A percentile compares a stretch with the other conserved stretches of the same genome.
These are phyloP conservation scores for Fusarium praegraminearum DNA, from an alignment of 2,329 filamentous ascomycete species.

Conservation along the genomic window DNA sequence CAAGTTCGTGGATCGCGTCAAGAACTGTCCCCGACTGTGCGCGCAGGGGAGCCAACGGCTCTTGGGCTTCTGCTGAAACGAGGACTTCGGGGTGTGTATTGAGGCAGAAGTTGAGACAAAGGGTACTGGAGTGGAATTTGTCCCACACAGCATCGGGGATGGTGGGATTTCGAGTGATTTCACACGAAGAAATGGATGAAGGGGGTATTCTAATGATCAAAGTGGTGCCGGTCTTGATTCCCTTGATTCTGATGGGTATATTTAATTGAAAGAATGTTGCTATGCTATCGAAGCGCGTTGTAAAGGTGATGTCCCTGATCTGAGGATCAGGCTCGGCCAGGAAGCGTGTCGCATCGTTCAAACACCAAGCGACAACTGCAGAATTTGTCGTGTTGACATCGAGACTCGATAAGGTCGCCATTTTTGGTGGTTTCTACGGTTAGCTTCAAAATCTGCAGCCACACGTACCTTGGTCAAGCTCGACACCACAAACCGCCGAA, in stretches of 20 bases:
- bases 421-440: background rate
- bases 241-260: conserved; percentile 28
- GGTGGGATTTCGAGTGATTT: background rate
- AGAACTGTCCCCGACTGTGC: conserved; percentile 25
- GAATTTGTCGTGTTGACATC: conserved; percentile 5
- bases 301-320: conserved; percentile 18
- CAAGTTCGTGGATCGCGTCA: conserved; percentile 22
- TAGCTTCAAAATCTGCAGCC: background rate
- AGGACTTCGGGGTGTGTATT: conserved; percentile 11
- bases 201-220: conserved; percentile 5
- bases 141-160: background rate
- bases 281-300: conserved; percentile 17
- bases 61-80: conserved; percentile 10
- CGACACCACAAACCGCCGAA: background rate
- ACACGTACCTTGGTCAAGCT: conserved; percentile 13
- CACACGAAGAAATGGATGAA: conserved; percentile 8
- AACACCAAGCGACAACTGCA: conserved; percentile 16
- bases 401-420: conserved; percentile 9
- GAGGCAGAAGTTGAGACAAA: conserved; percentile 13
- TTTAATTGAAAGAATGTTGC: conserved; percentile 11
- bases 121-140: conserved; percentile 9
- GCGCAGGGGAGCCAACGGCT: conserved; percentile 17
- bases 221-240: conserved; percentile 4
- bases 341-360: background rate
- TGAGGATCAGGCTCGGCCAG: conserved; percentile 12